Conservation (phyloP, 1,284 basidiomycete species). For the Athelia sp. region DNA sequence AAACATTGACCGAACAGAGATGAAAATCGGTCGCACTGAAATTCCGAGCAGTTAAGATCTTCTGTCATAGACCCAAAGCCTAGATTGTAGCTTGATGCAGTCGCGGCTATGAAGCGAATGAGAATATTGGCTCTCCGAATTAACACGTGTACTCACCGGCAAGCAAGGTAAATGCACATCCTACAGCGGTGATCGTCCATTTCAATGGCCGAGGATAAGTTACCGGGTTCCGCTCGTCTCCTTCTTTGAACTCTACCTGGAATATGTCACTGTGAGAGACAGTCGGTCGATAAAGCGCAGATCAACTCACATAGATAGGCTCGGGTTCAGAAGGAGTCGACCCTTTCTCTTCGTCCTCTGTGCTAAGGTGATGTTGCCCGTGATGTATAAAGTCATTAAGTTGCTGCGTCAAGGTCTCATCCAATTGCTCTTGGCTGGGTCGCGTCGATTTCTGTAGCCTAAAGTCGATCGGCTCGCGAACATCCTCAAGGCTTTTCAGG, state of each 20-base stretch:
- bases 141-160: slow-evolving; percentile 16
- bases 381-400: not conserved
- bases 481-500: not conserved
- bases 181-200: slow-evolving; percentile 31
- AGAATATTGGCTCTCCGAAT: slow-evolving; percentile 2
- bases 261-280: no score
- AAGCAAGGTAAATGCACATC: slow-evolving; percentile 29
- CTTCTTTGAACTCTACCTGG: slow-evolving; percentile 34
- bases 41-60: slow-evolving; percentile 33
- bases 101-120: slow-evolving; percentile 20
- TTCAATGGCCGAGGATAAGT: slow-evolving; percentile 30
- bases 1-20: no score
- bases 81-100: slow-evolving; percentile 34
- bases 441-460: not conserved
- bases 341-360: not conserved
- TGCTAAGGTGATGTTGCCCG: not conserved
- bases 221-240: slow-evolving; percentile 36
- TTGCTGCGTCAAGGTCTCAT: not conserved
- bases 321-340: not conserved
- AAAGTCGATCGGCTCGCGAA: not conserved
- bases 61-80: slow-evolving; percentile 34
- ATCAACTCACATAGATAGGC: not conserved
- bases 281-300: no score
- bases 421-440: not conserved
- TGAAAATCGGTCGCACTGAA: slow-evolving; percentile 10